Evolutionary conservation across 202 grass and related monocot species (phyloP).

Genomic region (Schoenoplectus tabernaemontani): DNA sequence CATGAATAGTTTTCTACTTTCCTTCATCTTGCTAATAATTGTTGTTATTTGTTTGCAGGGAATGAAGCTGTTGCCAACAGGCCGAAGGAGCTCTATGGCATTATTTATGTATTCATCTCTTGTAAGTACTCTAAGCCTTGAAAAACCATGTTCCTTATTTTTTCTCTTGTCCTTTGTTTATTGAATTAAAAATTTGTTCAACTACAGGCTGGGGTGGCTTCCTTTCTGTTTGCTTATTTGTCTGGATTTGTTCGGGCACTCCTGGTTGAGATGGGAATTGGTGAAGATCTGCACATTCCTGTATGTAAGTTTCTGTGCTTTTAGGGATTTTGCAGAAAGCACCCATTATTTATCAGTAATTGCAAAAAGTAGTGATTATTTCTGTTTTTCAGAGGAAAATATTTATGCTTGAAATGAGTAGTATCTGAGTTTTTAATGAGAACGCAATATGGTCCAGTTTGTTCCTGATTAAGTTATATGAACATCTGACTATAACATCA

Average conservation of each 20-base stretch:
- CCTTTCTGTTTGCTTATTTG: conserved; percentile 65
- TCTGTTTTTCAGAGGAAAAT: not conserved
- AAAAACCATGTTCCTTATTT: conserved; percentile 3
- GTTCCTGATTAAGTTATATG: not conserved
- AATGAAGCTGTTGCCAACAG: conserved; percentile 87
- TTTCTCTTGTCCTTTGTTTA: not conserved
- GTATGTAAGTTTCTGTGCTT: conserved; percentile 88
- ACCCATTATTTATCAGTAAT: conserved; percentile 7
- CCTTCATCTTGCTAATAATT: not conserved
- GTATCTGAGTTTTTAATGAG: not conserved
- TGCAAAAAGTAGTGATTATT: not conserved
- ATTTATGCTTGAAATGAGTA: not conserved
- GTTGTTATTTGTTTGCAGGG: conserved; percentile 43
- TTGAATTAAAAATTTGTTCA: too few relatives aligned
- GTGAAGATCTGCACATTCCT: conserved; percentile 99
- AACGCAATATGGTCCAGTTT: not conserved
- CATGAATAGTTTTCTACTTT: not conserved
- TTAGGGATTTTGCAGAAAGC: not conserved
- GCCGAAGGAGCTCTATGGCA: conserved; percentile 75
- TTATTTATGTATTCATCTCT: conserved; percentile 70
- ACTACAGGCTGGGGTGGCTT: conserved; percentile 52
- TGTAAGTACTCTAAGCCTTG: conserved; percentile 53
- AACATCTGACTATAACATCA: not conserved
- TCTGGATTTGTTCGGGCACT: conserved; percentile 51
- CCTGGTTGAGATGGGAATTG: conserved; percentile 83